These are phyloP conservation scores for Galerina sulciceps DNA, from an alignment of 768 basidiomycete genomes.

Conservation along the genomic window DNA sequence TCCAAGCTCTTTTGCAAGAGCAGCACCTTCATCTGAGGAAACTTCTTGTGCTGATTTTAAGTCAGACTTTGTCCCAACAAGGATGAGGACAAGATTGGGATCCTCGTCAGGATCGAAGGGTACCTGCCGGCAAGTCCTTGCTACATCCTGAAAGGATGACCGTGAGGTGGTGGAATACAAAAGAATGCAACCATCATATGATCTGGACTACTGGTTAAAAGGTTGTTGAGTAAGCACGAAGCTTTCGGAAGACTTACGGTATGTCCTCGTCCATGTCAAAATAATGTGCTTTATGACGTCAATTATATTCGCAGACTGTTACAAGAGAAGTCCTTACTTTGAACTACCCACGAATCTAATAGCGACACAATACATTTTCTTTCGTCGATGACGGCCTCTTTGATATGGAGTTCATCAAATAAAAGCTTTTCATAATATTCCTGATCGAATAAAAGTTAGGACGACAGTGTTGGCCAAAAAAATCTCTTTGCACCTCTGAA, in stretches of 20 bases:
- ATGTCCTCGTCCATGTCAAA: constrained; percentile 22
- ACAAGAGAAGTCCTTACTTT: constrained; percentile 14
- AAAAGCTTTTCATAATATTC: constrained; percentile 17
- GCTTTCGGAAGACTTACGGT: constrained; percentile 11
- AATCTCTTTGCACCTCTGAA: constrained; percentile 4
- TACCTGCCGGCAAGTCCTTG: constrained; percentile 26
- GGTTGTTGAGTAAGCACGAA: background rate
- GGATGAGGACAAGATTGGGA: constrained; percentile 20
- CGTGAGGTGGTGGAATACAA: constrained; percentile 28
- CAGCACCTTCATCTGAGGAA: constrained; percentile 24
- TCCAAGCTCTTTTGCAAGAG: constrained; percentile 27
- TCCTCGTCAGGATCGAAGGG: constrained; percentile 21
- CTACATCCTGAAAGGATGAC: constrained; percentile 28
- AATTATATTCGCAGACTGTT: background rate
- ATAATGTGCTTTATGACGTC: background rate
- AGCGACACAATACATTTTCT: constrained; percentile 15
- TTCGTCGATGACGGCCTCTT: constrained; percentile 13
- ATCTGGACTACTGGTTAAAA: constrained; percentile 9
- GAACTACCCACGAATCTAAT: constrained; percentile 27
- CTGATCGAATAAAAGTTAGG: constrained; percentile 5
- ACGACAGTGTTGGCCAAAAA: background rate
- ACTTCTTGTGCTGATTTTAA: constrained; percentile 24
- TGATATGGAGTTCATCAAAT: constrained; percentile 18
- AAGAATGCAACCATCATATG: constrained; percentile 25
- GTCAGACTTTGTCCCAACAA: constrained; percentile 34